Evolutionary conservation across 306 rosid species (phyloP).

Genomic region (Adenanthera pavonina): DNA sequence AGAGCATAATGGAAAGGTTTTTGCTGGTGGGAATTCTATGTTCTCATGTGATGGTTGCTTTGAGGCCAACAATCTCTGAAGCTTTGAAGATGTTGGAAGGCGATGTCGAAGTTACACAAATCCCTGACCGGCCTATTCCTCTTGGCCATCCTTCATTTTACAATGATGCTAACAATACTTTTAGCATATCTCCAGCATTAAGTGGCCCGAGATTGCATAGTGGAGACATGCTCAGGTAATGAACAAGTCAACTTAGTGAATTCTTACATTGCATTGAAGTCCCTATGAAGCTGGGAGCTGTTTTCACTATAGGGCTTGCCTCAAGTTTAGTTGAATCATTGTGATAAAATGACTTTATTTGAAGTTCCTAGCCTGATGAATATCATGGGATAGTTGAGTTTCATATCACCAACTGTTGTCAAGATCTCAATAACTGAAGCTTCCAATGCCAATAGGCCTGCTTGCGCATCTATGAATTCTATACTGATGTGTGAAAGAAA

Average conservation of each 20-base stretch:
- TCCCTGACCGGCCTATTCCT: slow-evolving; percentile 96
- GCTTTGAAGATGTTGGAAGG: slow-evolving; percentile 98
- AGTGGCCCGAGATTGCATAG: slow-evolving; percentile 66
- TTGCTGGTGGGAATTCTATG: slow-evolving; percentile 88
- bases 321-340: slow-evolving; percentile 24
- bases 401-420: slow-evolving; percentile 28
- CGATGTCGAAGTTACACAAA: slow-evolving; percentile 82
- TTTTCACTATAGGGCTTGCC: slow-evolving; percentile 35
- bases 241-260: slow-evolving; percentile 24
- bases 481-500: slow-evolving; percentile 27
- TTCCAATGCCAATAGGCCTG: slow-evolving; percentile 31
- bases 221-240: slow-evolving; percentile 92
- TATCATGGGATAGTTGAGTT: slow-evolving; percentile 14
- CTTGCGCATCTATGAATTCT: slow-evolving; percentile 30
- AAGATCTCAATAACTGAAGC: slow-evolving; percentile 37
- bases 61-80: slow-evolving; percentile 84
- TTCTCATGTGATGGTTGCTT: slow-evolving; percentile 95
- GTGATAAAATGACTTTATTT: slow-evolving; percentile 31
- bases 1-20: slow-evolving; percentile 88
- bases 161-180: slow-evolving; percentile 52
- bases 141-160: slow-evolving; percentile 74
- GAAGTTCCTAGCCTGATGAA: slow-evolving; percentile 35
- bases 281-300: slow-evolving; percentile 30
- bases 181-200: slow-evolving; percentile 79
- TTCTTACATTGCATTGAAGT: slow-evolving; percentile 26